These are phyloP conservation scores for Xylona heveae DNA, from an alignment of 495 filamentous ascomycete genomes.

Conservation along the genomic window DNA sequence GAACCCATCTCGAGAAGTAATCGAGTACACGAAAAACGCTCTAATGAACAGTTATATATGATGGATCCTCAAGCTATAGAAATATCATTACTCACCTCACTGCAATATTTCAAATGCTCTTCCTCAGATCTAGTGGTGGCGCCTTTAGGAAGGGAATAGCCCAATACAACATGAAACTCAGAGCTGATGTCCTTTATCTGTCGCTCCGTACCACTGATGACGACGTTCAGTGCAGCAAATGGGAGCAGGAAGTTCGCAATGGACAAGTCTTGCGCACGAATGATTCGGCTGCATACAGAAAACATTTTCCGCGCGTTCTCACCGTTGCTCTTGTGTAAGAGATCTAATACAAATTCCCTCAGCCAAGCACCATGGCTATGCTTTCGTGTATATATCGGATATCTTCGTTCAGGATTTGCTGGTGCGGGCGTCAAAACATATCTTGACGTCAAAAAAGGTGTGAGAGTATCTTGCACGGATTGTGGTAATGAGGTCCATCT, in stretches of 20 bases:
- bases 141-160: slow-evolving; percentile 29
- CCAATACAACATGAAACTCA: slow-evolving; percentile 51
- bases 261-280: slow-evolving; percentile 60
- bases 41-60: slow-evolving; percentile 22
- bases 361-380: slow-evolving; percentile 65
- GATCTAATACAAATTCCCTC: slow-evolving; percentile 53
- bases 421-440: slow-evolving; percentile 46
- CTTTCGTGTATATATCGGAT: slow-evolving; percentile 51
- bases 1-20: slow-evolving; percentile 76
- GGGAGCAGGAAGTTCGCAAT: slow-evolving; percentile 76
- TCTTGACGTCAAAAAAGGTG: slow-evolving; percentile 65
- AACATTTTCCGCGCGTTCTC: slow-evolving; percentile 55
- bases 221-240: slow-evolving; percentile 57
- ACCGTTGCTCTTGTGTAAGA: slow-evolving; percentile 50
- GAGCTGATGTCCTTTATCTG: slow-evolving; percentile 42
- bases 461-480: slow-evolving; percentile 51
- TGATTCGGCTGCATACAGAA: slow-evolving; percentile 52
- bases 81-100: slow-evolving; percentile 37
- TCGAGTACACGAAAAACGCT: slow-evolving; percentile 80
- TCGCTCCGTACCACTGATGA: slow-evolving; percentile 43
- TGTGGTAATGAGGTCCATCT: slow-evolving; percentile 63
- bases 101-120: slow-evolving; percentile 58
- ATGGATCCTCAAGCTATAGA: no score
- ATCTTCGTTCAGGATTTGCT: slow-evolving; percentile 27
- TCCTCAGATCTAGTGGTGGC: slow-evolving; percentile 27